Evolutionary conservation across 1,284 basidiomycete species (phyloP), one percentile per base, ranked within the genome.

Genomic region (Trichosporon inkin): DNA sequence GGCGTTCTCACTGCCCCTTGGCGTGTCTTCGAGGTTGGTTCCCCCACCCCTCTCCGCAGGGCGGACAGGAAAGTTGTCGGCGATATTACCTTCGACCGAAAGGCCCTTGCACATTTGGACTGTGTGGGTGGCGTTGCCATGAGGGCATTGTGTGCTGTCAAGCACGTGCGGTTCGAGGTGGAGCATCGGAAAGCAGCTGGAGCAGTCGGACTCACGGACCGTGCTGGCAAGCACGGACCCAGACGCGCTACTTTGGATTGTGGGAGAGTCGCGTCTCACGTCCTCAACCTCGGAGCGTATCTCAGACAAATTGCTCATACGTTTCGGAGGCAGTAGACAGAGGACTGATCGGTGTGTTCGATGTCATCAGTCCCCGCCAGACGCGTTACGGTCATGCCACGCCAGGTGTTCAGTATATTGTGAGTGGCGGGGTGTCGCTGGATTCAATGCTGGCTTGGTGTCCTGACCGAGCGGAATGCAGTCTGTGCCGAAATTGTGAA

Each of bases 81-180:
- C 28, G 44, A 22, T 19, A n/a, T 49, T 22, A 8, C 28, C 28
- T 32, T 32, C 28, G 28, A 32, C 28, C 28, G 4, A 32, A 32
- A 32, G 28, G 28, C 28, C 28, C 28, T 8, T 32, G 28, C 28
- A 32, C 28, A 10, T 32, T 49, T 22, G 16, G 24, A 32, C 14
- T 49, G 44, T 49, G 44, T 49, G 44, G 22, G 22, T 49, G 44
- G 44, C 44, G 44, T 49, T 22, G 44, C 22, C 44, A 49, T 28
- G 19, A 49, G 44, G 16, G 6, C 19, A 49, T 49, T 49, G 44
- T 49, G 28, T 32, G 28, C 28, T 32, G 28, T 49, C 44, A 22
- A 49, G 44, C 44, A 19, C 28, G 28, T 32, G 28, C 8, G 28
- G 28, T 5, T 32, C 4, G 28, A 4, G 4, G 8, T 32, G 4